Percentiles rank a stretch among this genome's conserved stretches.
Evolutionary conservation across 768 basidiomycete species (phyloP).

Genomic region (Xanthoconium purpureum): DNA sequence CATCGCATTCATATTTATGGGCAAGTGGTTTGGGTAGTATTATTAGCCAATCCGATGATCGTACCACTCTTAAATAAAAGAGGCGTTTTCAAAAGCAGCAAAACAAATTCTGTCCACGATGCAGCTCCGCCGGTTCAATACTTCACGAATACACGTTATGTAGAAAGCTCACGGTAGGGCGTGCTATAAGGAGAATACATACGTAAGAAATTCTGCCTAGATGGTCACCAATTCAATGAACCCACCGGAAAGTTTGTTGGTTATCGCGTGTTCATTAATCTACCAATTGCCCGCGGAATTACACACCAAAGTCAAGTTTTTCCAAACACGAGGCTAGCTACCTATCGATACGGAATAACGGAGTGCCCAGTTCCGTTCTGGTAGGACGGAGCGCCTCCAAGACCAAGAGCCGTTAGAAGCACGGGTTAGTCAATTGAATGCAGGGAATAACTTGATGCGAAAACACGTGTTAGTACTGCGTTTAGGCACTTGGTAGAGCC

Average conservation of each 20-base stretch:
- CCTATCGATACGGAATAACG: slow-evolving; percentile 1
- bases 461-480: slow-evolving; percentile 7
- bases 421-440: slow-evolving; percentile 1
- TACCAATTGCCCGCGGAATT: too few species aligned
- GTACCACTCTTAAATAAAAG: neutral
- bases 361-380: slow-evolving; percentile 3
- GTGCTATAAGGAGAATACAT: too few species aligned
- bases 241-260: too few species aligned
- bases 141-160: slow-evolving; percentile 8
- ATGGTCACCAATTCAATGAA: too few species aligned
- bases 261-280: too few species aligned
- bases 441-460: neutral
- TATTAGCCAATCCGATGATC: neutral
- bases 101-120: neutral
- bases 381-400: slow-evolving; percentile 1
- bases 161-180: neutral
- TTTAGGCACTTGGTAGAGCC: neutral
- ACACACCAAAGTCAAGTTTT: too few species aligned
- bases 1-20: neutral
- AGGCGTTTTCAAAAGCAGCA: neutral
- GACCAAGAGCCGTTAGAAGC: neutral
- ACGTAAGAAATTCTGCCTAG: too few species aligned
- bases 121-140: neutral
- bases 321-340: too few species aligned
- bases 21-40: neutral